Evolutionary conservation across 2,329 filamentous ascomycete species (phyloP), one percentile per base, ranked within the genome.

Genomic region (Colletotrichum magnum): DNA sequence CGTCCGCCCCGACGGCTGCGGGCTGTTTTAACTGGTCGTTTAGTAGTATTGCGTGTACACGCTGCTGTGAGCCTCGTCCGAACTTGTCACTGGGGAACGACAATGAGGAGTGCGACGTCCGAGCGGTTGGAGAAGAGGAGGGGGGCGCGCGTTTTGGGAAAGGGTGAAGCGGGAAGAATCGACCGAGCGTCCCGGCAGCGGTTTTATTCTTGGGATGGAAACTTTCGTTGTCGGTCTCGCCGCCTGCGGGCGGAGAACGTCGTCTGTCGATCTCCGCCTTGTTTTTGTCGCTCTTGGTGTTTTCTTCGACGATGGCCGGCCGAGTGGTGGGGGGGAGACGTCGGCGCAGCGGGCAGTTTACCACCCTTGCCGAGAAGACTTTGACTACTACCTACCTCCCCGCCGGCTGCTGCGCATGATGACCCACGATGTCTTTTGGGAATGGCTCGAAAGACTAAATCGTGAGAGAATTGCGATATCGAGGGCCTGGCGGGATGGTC

Each of bases 31-130:
- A 52, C 18, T 41, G 18, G 53, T 1, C 12, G 24, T 43, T 24
- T n/a, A n/a, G n/a, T n/a, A n/a, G n/a, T n/a, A 36, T 36, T 36
- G 12, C 32, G 32, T 36, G 32, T 36, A 36, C 26, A 12, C 16
- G 13, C n/a, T 7, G 47, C 24, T n/a, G 6, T 39, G 18, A 41
- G 62, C 51, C 57, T 61, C 62, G 26, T 66, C 66, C 50, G 56
- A 69, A 57, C 32, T 69, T 69, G 24, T 28, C 21, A 47, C n/a
- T 60, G 66, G 32, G 26, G 43, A 47, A 69, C 48, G 43, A 28
- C 50, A 51, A 26, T 6, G 16, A 47, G 43, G 45, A 4, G 18
- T 56, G 36, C 45, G 10, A 43, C 6, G 66, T 45, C 62, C 62
- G 62, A 56, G 62, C 62, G 32, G 54, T 24, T 24, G 21, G 21